phyloP scores from a whole-genome alignment of 805 yeast genomes.

The Metschnikowia lachancei region DNA sequence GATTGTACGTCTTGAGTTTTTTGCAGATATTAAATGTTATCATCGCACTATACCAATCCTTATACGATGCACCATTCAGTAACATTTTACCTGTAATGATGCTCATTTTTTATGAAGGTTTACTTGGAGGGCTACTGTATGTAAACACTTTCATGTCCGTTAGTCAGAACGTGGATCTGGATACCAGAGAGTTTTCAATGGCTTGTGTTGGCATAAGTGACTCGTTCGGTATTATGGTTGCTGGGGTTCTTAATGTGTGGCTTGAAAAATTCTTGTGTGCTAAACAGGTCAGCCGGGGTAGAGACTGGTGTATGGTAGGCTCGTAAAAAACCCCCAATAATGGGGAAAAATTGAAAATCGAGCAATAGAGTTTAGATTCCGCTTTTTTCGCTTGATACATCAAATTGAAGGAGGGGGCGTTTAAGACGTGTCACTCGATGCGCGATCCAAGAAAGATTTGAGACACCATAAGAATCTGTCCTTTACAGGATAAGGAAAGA shows the following conservation, averaged over 20 bases:
- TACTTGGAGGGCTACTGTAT: constrained; percentile 87
- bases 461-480: no score
- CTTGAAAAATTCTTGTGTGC: constrained; percentile 71
- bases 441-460: no score
- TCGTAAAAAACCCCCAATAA: no score
- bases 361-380: no score
- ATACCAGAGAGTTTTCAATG: constrained; percentile 56
- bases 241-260: constrained; percentile 73
- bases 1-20: constrained; percentile 58
- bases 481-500: no score
- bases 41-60: constrained; percentile 61
- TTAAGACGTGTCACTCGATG: no score
- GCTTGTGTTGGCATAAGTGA: constrained; percentile 85
- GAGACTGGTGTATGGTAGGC: constrained; percentile 68
- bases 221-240: constrained; percentile 77
- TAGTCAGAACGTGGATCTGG: constrained; percentile 50
- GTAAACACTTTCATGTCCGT: constrained; percentile 84
- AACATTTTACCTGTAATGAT: constrained; percentile 60
- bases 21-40: constrained; percentile 66
- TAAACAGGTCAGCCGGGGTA: constrained; percentile 65
- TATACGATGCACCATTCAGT: constrained; percentile 53
- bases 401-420: no score
- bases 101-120: constrained; percentile 79
- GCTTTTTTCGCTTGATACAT: no score
- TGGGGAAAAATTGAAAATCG: no score